A percentile compares a stretch with the other conserved stretches of the same genome.
Evolutionary conservation across 2,329 filamentous ascomycete genomes (phyloP).

Genomic region (Clonostachys rosea): DNA sequence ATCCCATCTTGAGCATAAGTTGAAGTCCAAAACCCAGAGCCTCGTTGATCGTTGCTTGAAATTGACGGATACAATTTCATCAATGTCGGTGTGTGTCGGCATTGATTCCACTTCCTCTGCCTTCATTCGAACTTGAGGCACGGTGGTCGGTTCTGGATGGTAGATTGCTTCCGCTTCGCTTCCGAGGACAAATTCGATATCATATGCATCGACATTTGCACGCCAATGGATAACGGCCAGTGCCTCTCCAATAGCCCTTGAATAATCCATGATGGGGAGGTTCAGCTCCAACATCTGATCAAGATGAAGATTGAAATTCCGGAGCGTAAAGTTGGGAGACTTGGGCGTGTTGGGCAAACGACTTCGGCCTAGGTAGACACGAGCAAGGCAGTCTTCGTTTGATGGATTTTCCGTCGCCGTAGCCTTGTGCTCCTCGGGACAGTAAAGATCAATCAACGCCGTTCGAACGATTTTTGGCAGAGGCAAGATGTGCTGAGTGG

Average conservation of each 20-base stretch:
- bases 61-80: neutral
- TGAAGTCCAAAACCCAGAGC: slow-evolving; percentile 22
- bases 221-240: slow-evolving; percentile 14
- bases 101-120: neutral
- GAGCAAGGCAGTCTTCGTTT: slow-evolving; percentile 12
- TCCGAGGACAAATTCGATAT: slow-evolving; percentile 13
- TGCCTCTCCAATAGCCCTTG: slow-evolving; percentile 9
- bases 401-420: neutral
- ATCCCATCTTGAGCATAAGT: slow-evolving; percentile 11
- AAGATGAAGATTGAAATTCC: slow-evolving; percentile 12
- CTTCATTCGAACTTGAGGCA: neutral
- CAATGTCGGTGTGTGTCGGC: slow-evolving; percentile 1
- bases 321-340: slow-evolving; percentile 8
- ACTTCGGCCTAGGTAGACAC: slow-evolving; percentile 9
- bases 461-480: slow-evolving; percentile 11
- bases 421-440: slow-evolving; percentile 2
- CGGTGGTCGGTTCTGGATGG: neutral
- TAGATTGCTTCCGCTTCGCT: neutral
- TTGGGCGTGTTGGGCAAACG: neutral
- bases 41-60: slow-evolving; percentile 3
- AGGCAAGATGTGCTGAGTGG: slow-evolving; percentile 14
- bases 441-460: slow-evolving; percentile 10
- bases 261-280: slow-evolving; percentile 4
- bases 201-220: slow-evolving; percentile 9
- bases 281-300: slow-evolving; percentile 10